Evolutionary conservation across 306 rosid genomes (phyloP).

Genomic region (Geum urbanum): DNA sequence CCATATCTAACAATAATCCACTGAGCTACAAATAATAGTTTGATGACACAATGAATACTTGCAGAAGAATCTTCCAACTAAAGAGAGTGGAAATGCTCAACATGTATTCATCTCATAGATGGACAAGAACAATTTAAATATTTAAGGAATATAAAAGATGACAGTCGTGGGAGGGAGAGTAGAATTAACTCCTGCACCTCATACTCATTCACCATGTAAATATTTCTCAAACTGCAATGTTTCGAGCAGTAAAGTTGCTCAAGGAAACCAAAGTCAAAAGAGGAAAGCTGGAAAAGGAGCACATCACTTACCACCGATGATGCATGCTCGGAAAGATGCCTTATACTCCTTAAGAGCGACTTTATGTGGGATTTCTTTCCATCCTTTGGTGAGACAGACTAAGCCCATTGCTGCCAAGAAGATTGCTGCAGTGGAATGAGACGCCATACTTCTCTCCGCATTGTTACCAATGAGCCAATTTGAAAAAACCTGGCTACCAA

Average conservation of each 20-base stretch:
- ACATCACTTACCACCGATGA: conserved; percentile 63
- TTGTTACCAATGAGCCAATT: conserved; percentile 68
- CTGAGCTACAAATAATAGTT: not conserved
- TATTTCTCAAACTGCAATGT: not conserved
- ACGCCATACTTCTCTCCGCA: conserved; percentile 31
- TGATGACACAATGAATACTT: not conserved
- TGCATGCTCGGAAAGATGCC: conserved; percentile 50
- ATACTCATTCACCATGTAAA: not conserved
- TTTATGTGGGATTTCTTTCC: conserved; percentile 53
- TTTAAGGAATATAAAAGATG: not conserved
- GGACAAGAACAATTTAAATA: not conserved
- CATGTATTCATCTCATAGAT: not conserved
- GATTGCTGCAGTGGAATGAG: conserved; percentile 51
- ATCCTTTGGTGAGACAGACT: conserved; percentile 51
- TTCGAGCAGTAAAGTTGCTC: not conserved
- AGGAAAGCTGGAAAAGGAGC: not conserved
- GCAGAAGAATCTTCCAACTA: not conserved
- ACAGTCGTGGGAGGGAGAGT: not conserved
- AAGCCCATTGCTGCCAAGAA: conserved; percentile 60
- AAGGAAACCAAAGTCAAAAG: not conserved
- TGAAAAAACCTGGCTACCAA: conserved; percentile 83
- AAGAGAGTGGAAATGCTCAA: not conserved
- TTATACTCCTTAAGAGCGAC: conserved; percentile 59
- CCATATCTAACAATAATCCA: not conserved
- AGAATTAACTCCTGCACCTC: not conserved